These are phyloP conservation scores for Eimeria maxima DNA, from an alignment of 169 alveolate genomes.

Conservation along the genomic window DNA sequence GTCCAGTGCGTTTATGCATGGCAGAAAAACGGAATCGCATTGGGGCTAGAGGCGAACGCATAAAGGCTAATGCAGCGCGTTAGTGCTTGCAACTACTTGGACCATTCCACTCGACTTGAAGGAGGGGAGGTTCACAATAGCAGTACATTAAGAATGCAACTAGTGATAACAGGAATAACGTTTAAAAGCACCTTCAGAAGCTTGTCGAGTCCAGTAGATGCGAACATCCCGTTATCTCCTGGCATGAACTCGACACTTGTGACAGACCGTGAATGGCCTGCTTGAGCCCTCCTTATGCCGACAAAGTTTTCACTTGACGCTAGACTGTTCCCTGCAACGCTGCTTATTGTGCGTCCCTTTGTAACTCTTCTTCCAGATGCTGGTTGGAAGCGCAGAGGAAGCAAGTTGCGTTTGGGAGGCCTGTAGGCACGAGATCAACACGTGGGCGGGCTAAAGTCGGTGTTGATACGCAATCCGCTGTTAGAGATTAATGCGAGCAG, in stretches of 20 bases:
- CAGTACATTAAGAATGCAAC: neutral
- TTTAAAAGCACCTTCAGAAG: slow-evolving; percentile 68
- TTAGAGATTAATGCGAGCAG: neutral
- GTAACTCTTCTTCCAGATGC: neutral
- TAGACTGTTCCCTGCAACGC: neutral
- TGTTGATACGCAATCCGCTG: neutral
- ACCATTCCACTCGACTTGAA: neutral
- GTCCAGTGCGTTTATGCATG: neutral
- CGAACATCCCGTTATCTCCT: slow-evolving; percentile 80
- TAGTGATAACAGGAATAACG: neutral
- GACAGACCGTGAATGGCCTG: slow-evolving; percentile 71
- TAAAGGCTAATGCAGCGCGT: neutral
- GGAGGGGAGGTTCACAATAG: neutral
- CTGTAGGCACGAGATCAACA: neutral
- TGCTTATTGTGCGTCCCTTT: neutral
- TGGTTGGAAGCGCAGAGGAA: slow-evolving; percentile 73
- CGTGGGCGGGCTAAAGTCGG: neutral
- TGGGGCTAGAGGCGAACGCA: neutral
- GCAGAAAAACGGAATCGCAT: too few species aligned
- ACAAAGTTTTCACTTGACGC: neutral
- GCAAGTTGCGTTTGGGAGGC: slow-evolving; percentile 73
- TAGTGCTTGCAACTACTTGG: neutral
- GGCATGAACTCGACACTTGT: slow-evolving; percentile 83
- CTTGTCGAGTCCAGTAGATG: slow-evolving; percentile 76
- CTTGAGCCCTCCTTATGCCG: slow-evolving; percentile 1